Conservation (phyloP, 768 basidiomycete genomes). For the Podaxis sp. region DNA sequence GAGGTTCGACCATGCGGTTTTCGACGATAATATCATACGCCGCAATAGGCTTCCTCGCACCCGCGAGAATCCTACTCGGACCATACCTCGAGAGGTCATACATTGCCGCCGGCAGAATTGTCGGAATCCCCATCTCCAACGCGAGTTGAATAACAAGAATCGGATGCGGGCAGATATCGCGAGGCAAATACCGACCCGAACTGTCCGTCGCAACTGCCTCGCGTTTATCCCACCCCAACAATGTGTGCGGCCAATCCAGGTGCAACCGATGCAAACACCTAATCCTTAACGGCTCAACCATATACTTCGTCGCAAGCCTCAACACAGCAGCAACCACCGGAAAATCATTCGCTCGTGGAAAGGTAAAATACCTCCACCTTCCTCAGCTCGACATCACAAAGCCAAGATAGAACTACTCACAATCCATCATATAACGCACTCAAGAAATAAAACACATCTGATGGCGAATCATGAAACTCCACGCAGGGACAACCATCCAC, state of each 20-base stretch:
- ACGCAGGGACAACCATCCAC: slow-evolving; percentile 61
- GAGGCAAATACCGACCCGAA: slow-evolving; percentile 54
- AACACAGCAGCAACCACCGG: slow-evolving; percentile 59
- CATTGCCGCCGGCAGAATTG: slow-evolving; percentile 66
- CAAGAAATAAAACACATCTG: slow-evolving; percentile 66
- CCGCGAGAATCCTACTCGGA: slow-evolving; percentile 63
- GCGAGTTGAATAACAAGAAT: slow-evolving; percentile 71
- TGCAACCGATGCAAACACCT: slow-evolving; percentile 59
- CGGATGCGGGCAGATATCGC: slow-evolving; percentile 61
- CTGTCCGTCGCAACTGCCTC: slow-evolving; percentile 54
- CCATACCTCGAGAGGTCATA: slow-evolving; percentile 76
- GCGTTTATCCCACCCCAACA: slow-evolving; percentile 66
- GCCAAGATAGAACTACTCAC: slow-evolving; percentile 40
- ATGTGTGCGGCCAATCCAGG: slow-evolving; percentile 66
- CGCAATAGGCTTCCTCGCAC: slow-evolving; percentile 37
- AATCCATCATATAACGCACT: slow-evolving; percentile 74
- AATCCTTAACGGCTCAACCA: slow-evolving; percentile 63
- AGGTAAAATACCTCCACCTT: slow-evolving; percentile 53
- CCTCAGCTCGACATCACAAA: background rate
- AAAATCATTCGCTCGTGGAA: slow-evolving; percentile 52
- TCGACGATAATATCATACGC: slow-evolving; percentile 24
- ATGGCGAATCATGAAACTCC: slow-evolving; percentile 61
- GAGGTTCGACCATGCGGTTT: background rate
- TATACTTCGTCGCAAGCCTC: slow-evolving; percentile 73
- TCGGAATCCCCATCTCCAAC: slow-evolving; percentile 54